These are phyloP conservation scores for Saccharomyces hybrid DNA, from an alignment of 1,139 yeast species.

Conservation along the genomic window DNA sequence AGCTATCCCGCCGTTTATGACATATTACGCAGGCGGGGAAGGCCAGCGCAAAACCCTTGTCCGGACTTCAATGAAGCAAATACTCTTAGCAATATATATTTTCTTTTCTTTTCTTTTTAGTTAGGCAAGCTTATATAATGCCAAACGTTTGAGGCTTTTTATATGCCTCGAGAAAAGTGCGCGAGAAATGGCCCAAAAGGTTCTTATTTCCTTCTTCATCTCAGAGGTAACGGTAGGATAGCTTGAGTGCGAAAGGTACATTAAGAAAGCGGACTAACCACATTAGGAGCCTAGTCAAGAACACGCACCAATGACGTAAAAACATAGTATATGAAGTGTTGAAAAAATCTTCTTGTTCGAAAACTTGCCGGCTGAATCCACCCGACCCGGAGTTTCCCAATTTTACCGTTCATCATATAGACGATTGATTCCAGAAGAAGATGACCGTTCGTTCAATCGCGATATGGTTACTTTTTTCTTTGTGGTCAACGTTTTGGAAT, in stretches of 20 bases:
- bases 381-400: too few species aligned
- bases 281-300: not conserved
- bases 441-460: not conserved
- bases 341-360: not conserved
- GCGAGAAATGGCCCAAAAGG: not conserved
- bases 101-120: not conserved
- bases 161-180: not conserved
- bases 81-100: not conserved
- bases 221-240: not conserved
- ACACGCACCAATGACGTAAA: not conserved
- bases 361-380: not conserved
- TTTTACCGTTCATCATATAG: too few species aligned
- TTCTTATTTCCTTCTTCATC: not conserved
- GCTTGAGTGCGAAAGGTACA: not conserved
- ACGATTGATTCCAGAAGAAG: not conserved
- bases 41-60: not conserved
- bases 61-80: not conserved
- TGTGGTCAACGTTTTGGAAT: not conserved
- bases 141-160: not conserved
- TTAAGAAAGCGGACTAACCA: not conserved
- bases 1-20: not conserved
- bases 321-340: not conserved
- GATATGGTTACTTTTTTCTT: not conserved
- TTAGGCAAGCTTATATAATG: not conserved
- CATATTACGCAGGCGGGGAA: not conserved